Percentiles rank a stretch among this genome's conserved stretches.
phyloP scores from a whole-genome alignment of 2,329 filamentous ascomycete species.

The Chaetothyriales sp. region DNA sequence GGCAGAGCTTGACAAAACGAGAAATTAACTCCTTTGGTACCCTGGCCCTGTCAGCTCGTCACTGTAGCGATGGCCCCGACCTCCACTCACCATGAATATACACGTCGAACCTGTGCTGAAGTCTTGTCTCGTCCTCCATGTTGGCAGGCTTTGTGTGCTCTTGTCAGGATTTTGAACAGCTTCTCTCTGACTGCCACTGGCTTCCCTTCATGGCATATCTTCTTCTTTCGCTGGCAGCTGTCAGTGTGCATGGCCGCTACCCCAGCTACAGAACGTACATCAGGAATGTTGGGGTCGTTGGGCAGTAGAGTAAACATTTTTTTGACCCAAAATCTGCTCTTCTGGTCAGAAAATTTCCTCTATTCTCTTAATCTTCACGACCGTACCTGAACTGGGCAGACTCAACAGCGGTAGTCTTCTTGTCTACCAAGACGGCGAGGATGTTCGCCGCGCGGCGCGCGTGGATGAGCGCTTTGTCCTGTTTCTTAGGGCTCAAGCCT shows the following conservation, averaged over 20 bases:
- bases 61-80: neutral
- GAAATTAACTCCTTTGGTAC: slow-evolving; percentile 38
- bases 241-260: slow-evolving; percentile 1
- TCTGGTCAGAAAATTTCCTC: slow-evolving; percentile 3
- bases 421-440: slow-evolving; percentile 31
- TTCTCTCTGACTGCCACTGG: slow-evolving; percentile 39
- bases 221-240: slow-evolving; percentile 22
- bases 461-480: slow-evolving; percentile 37
- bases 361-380: neutral
- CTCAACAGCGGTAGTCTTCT: slow-evolving; percentile 36
- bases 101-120: slow-evolving; percentile 34
- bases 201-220: slow-evolving; percentile 37
- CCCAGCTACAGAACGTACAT: slow-evolving; percentile 20
- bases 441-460: slow-evolving; percentile 34
- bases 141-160: slow-evolving; percentile 35
- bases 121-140: slow-evolving; percentile 39
- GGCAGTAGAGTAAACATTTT: slow-evolving; percentile 37
- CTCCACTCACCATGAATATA: slow-evolving; percentile 33
- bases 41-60: slow-evolving; percentile 19
- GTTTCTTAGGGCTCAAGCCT: slow-evolving; percentile 36
- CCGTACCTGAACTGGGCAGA: slow-evolving; percentile 35
- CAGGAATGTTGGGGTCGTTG: slow-evolving; percentile 23
- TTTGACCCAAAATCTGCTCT: slow-evolving; percentile 35
- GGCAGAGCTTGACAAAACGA: slow-evolving; percentile 36
- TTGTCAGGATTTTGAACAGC: slow-evolving; percentile 36